Percentiles rank a stretch among this genome's conserved stretches.
These are phyloP conservation scores for Plasmodiophora brassicae DNA, from an alignment of 208 protist species.

Conservation along the genomic window DNA sequence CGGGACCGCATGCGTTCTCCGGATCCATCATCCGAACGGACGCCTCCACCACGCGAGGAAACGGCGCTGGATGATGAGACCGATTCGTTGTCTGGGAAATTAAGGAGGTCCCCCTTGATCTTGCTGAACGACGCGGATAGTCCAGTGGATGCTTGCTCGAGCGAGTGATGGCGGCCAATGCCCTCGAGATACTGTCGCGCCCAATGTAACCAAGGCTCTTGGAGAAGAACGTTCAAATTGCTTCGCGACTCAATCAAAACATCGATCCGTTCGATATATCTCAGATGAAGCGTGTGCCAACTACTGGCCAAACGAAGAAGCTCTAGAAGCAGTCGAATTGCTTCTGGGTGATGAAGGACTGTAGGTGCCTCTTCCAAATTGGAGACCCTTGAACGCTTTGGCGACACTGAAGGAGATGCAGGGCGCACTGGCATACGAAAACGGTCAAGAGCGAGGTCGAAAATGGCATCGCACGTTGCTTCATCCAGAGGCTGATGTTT, in stretches of 20 bases:
- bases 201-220: background rate
- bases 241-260: background rate
- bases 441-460: background rate
- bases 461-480: background rate
- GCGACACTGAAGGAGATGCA: background rate
- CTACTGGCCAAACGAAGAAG: background rate
- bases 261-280: background rate
- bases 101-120: no score
- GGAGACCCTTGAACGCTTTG: background rate
- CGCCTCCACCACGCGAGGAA: no score
- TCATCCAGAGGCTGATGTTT: background rate
- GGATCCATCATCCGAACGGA: no score
- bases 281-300: background rate
- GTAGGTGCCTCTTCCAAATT: background rate
- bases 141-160: no score
- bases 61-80: no score
- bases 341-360: background rate
- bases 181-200: background rate
- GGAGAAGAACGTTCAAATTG: background rate
- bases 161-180: background rate
- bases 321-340: background rate
- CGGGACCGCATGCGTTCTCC: background rate
- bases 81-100: no score
- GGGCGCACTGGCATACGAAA: no score
- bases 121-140: no score